These are phyloP conservation scores for Lachnellula arida DNA, from an alignment of 2,329 filamentous ascomycete species.

Conservation along the genomic window DNA sequence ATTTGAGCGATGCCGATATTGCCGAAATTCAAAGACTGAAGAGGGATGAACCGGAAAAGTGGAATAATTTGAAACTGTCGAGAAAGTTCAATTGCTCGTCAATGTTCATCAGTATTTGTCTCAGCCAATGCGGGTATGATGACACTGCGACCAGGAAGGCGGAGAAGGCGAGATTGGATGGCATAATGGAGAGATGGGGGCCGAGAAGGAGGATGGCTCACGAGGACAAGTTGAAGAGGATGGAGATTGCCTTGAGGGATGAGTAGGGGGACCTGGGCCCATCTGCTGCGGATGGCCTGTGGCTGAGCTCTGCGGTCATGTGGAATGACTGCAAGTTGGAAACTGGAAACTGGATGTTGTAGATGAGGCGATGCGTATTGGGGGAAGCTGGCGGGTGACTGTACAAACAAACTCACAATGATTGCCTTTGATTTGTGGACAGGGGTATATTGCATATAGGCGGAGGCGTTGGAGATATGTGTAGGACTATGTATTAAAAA, in stretches of 20 bases:
- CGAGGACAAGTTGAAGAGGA: conserved; percentile 51
- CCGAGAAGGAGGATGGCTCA: conserved; percentile 49
- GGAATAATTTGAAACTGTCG: conserved; percentile 51
- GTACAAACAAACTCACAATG: neutral
- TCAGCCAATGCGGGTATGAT: conserved; percentile 34
- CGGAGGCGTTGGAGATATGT: conserved; percentile 5
- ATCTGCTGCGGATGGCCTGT: neutral
- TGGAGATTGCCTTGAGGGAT: conserved; percentile 29
- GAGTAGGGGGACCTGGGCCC: conserved; percentile 12
- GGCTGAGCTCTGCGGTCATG: neutral
- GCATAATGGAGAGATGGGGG: conserved; percentile 53
- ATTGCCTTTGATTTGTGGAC: neutral
- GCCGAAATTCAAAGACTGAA: conserved; percentile 56
- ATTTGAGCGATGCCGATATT: conserved; percentile 52
- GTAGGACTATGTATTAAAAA: conserved; percentile 4
- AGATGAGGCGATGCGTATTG: neutral
- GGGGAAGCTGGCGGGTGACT: neutral
- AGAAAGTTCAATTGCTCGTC: conserved; percentile 51
- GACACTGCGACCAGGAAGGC: conserved; percentile 36
- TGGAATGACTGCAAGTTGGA: neutral
- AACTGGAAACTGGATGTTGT: too few relatives aligned
- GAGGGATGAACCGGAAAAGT: conserved; percentile 46
- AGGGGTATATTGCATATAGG: neutral
- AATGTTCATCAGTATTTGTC: conserved; percentile 55
- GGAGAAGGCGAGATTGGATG: conserved; percentile 42